Evolutionary conservation across 2,329 filamentous ascomycete species (phyloP).

Genomic region (Gnomoniopsis smithogilvyi): DNA sequence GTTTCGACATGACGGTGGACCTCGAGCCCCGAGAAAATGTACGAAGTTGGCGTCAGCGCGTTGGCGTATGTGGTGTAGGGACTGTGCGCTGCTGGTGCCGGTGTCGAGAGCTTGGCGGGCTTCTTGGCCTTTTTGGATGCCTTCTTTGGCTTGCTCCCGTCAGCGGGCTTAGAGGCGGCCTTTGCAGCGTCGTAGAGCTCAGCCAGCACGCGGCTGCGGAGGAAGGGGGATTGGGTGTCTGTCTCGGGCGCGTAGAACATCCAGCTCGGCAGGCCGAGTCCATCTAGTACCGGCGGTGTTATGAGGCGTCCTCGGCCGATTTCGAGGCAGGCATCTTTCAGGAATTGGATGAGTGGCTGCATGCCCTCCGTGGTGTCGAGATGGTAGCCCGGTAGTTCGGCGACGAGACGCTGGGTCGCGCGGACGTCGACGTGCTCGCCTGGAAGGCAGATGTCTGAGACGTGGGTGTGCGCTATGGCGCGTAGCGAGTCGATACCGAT

Average conservation of each 20-base stretch:
- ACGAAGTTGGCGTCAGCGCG: slow-evolving; percentile 21
- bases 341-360: slow-evolving; percentile 39
- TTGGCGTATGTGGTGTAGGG: slow-evolving; percentile 2
- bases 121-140: background rate
- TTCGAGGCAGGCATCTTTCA: slow-evolving; percentile 42
- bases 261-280: slow-evolving; percentile 23
- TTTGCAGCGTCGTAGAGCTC: background rate
- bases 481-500: slow-evolving; percentile 31
- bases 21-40: slow-evolving; percentile 50
- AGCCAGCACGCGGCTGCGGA: background rate
- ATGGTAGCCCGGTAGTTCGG: slow-evolving; percentile 24
- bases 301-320: slow-evolving; percentile 47
- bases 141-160: background rate
- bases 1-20: slow-evolving; percentile 44
- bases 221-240: background rate
- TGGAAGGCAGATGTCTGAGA: slow-evolving; percentile 46
- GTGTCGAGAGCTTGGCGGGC: background rate
- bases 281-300: slow-evolving; percentile 32
- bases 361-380: slow-evolving; percentile 22
- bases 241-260: slow-evolving; percentile 15
- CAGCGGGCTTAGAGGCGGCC: background rate
- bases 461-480: slow-evolving; percentile 34
- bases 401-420: slow-evolving; percentile 36
- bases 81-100: background rate
- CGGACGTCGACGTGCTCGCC: slow-evolving; percentile 45